Base-by-base conservation (phyloP, 768 basidiomycete genomes). In the Leccinum variicolor region DNA sequence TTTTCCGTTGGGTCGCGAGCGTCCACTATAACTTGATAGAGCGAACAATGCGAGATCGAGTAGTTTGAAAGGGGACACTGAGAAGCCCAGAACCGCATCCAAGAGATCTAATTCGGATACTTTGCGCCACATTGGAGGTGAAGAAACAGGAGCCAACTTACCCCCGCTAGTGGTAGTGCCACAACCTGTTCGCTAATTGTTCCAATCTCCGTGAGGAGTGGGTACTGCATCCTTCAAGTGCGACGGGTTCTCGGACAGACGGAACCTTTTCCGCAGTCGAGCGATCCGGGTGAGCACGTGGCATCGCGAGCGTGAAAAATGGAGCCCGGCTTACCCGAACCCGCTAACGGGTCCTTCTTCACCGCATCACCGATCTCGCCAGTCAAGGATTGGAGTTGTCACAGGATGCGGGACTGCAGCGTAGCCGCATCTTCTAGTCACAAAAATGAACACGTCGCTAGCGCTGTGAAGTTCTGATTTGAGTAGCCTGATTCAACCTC, bases 41-140 rank as follows among this genome's bases (percentile, higher is more conserved):
- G 66, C 58, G 54, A 41, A 70, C 66, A 65, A 66, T 61, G 64
- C 61, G 26, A 53, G 21, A 69, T 68, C 41, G 34, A 50, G 63
- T 52, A 65, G 55, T 43, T 52, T 61, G 50, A 63, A 63, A 55
- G 58, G 31, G 39, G 28, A 36, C 36, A 17, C n/a, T n/a, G n/a
- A 39, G 59, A 53, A 54, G 48, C 50, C 29, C 47, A 48, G 53
- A 51, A 47, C 11, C 14, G 28, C 51, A 14, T 26, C 17, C 29
- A 50, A 13, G n/a, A 43, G 19, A 54, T 11, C 53, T 10, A 41
- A 25, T 19, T 47, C 48, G 53, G 58, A 62, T 29, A 49, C 36
- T 47, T 47, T 56, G 54, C 50, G 50, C 60, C 55, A 51, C 55
- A 54, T 49, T 51, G 51, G 21, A 13, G 46, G 48, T 10, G 41